Percentiles rank a stretch among this genome's conserved stretches.
phyloP scores from a whole-genome alignment of 805 yeast genomes.

The Candida alai region DNA sequence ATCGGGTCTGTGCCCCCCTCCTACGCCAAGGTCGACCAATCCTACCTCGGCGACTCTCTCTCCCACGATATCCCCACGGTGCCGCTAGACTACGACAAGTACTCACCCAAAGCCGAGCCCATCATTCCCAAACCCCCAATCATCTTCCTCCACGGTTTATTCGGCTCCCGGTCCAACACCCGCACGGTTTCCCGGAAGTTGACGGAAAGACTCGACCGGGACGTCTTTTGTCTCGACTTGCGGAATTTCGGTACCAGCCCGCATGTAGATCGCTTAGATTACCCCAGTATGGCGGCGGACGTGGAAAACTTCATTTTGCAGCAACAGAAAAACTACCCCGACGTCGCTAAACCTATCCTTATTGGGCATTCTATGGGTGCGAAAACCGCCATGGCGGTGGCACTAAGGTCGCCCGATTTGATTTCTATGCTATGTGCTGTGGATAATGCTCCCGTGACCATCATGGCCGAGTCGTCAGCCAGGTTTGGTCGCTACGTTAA shows the following conservation, averaged over 20 bases:
- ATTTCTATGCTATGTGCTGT: slow-evolving; percentile 67
- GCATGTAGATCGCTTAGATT: slow-evolving; percentile 65
- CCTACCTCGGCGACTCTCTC: slow-evolving; percentile 31
- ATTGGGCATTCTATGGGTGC: slow-evolving; percentile 94
- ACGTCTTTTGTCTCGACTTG: slow-evolving; percentile 69
- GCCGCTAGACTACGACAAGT: slow-evolving; percentile 49
- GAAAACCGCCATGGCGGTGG: slow-evolving; percentile 85
- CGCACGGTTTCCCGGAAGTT: slow-evolving; percentile 69
- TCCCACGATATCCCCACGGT: slow-evolving; percentile 47
- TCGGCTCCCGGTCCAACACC: slow-evolving; percentile 81
- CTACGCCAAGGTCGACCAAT: slow-evolving; percentile 8
- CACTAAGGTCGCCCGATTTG: slow-evolving; percentile 61
- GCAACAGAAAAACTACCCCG: slow-evolving; percentile 16
- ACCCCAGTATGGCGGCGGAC: slow-evolving; percentile 79
- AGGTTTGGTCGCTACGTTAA: slow-evolving; percentile 66
- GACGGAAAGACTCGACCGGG: slow-evolving; percentile 45
- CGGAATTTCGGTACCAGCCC: slow-evolving; percentile 95
- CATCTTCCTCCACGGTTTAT: slow-evolving; percentile 80
- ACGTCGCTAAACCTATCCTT: slow-evolving; percentile 50
- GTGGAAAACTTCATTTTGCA: slow-evolving; percentile 65
- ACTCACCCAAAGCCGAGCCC: slow-evolving; percentile 24
- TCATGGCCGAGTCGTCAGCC: slow-evolving; percentile 43
- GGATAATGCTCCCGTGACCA: slow-evolving; percentile 84
- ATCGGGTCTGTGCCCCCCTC: slow-evolving; percentile 6
- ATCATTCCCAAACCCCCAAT: slow-evolving; percentile 50